Evolutionary conservation across 2,329 filamentous ascomycete genomes (phyloP).

Genomic region (Ambrosiella cleistominuta): DNA sequence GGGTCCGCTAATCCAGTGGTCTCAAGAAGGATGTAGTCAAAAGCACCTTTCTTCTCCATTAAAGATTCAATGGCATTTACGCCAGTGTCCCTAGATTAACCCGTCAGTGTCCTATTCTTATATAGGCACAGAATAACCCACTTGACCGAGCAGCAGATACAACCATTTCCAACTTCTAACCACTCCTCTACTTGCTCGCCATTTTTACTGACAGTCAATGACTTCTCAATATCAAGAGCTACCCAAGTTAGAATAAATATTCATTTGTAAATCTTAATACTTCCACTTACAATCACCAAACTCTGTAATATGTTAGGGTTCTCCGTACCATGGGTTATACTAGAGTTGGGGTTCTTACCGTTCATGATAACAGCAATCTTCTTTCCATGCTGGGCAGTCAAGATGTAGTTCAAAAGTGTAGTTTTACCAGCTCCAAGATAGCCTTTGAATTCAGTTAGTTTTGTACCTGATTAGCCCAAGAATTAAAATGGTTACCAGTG

Average conservation of each 20-base stretch:
- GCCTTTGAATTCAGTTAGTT: slow-evolving; percentile 30
- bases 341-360: slow-evolving; percentile 27
- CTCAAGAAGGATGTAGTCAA: slow-evolving; percentile 95
- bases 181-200: slow-evolving; percentile 78
- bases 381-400: slow-evolving; percentile 89
- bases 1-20: slow-evolving; percentile 92
- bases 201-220: slow-evolving; percentile 73
- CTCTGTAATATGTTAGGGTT: slow-evolving; percentile 29
- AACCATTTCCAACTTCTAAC: slow-evolving; percentile 91
- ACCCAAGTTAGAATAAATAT: slow-evolving; percentile 7
- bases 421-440: slow-evolving; percentile 95
- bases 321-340: not conserved
- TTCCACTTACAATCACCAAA: slow-evolving; percentile 56
- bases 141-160: slow-evolving; percentile 96
- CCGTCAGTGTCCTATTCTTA: not conserved
- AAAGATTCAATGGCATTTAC: slow-evolving; percentile 89
- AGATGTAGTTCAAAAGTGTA: slow-evolving; percentile 85
- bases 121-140: slow-evolving; percentile 22
- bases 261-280: not conserved
- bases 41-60: slow-evolving; percentile 83
- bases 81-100: slow-evolving; percentile 52
- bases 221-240: slow-evolving; percentile 92
- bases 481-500: slow-evolving; percentile 37
- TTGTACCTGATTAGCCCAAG: slow-evolving; percentile 12
- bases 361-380: slow-evolving; percentile 97